A percentile compares a stretch with the other conserved stretches of the same genome.
Evolutionary conservation across 495 filamentous ascomycete species (phyloP).

Genomic region (Astrothelium macrocarpum): DNA sequence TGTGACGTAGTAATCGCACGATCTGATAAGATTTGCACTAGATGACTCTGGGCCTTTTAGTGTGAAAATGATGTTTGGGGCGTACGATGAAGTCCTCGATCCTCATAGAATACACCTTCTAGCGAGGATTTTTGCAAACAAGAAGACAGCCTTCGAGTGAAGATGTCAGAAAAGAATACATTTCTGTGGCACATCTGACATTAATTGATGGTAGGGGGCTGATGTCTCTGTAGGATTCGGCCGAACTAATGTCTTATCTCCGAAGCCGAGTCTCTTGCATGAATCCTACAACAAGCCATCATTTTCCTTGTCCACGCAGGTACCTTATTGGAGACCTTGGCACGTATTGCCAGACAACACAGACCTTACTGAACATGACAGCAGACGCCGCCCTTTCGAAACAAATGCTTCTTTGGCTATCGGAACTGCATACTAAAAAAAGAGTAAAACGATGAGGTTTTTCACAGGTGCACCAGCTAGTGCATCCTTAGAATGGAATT

Average conservation of each 20-base stretch:
- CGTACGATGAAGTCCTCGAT: too few species aligned
- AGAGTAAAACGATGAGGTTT: conserved; percentile 27
- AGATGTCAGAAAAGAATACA: background rate
- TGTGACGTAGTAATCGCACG: background rate
- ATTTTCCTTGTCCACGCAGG: too few species aligned
- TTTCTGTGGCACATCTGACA: background rate
- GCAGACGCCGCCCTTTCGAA: background rate
- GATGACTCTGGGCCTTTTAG: too few species aligned
- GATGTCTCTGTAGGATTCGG: background rate
- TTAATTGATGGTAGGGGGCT: background rate
- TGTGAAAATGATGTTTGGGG: too few species aligned
- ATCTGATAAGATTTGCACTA: background rate
- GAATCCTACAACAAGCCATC: background rate
- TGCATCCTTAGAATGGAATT: conserved; percentile 46
- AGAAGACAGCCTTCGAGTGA: background rate
- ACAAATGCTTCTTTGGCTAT: background rate
- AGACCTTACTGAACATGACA: background rate
- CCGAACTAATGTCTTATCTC: background rate
- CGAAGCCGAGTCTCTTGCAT: background rate
- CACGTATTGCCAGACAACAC: too few species aligned
- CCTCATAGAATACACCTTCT: too few species aligned
- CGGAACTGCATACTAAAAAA: background rate
- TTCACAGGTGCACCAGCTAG: conserved; percentile 53
- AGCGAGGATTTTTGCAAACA: background rate
- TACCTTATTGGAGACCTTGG: too few species aligned